Evolutionary conservation across 2,329 filamentous ascomycete genomes (phyloP).

Genomic region (Tolypocladium inflatum): DNA sequence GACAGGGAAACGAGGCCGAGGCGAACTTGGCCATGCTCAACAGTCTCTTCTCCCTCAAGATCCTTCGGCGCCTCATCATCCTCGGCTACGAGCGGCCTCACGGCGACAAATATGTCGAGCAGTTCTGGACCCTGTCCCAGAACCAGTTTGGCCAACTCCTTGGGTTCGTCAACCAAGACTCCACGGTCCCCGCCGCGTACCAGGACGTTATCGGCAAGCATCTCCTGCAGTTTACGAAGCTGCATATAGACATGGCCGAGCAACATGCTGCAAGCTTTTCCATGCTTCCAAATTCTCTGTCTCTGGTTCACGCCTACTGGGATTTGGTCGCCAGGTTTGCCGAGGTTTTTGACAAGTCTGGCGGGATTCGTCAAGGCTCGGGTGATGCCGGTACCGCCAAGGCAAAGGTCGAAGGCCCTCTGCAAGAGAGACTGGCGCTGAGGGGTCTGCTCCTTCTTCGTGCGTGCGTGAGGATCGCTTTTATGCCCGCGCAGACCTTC

Average conservation of each 20-base stretch:
- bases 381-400: slow-evolving; percentile 29
- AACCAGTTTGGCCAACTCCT: slow-evolving; percentile 72
- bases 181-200: slow-evolving; percentile 41
- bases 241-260: slow-evolving; percentile 80
- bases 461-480: slow-evolving; percentile 76
- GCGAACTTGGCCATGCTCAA: slow-evolving; percentile 60
- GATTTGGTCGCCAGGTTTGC: slow-evolving; percentile 67
- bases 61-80: slow-evolving; percentile 68
- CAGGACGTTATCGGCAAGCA: slow-evolving; percentile 70
- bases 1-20: slow-evolving; percentile 47
- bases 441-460: slow-evolving; percentile 76
- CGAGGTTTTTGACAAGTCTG: slow-evolving; percentile 57
- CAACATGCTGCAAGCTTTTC: slow-evolving; percentile 75
- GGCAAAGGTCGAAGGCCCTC: slow-evolving; percentile 46
- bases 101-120: slow-evolving; percentile 62
- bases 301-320: slow-evolving; percentile 80
- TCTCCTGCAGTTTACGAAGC: slow-evolving; percentile 79
- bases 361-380: slow-evolving; percentile 39
- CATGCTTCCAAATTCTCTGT: slow-evolving; percentile 67
- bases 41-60: slow-evolving; percentile 70
- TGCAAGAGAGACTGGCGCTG: slow-evolving; percentile 71
- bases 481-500: slow-evolving; percentile 72
- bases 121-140: slow-evolving; percentile 74
- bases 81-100: slow-evolving; percentile 79
- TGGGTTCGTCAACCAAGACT: slow-evolving; percentile 47